Base-by-base conservation (phyloP, 2,329 filamentous ascomycete genomes). In the Trichoderma koningii region DNA sequence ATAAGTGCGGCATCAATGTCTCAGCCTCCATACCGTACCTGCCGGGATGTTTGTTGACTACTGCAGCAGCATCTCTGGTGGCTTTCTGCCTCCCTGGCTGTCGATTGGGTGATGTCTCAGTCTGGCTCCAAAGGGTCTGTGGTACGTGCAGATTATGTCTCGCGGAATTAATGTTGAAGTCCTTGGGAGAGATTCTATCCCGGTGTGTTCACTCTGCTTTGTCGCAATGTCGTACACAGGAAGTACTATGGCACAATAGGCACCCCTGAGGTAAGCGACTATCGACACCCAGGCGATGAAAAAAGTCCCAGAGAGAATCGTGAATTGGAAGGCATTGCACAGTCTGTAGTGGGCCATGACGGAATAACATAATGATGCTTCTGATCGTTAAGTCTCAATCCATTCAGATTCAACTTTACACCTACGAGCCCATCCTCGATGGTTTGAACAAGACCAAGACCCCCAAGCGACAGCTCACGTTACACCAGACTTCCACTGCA, bases 11-110 rank as follows among this genome's bases (percentile, higher is more conserved):
- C 26, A 45, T 30, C 59, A 63, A 55, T 63, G 59, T 55, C 41
- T 63, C 50, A 63, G 50, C 59, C 59, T 55, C 41, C 59, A 63
- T 63, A 38, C 50, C 50, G 12, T 14, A 10, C 12, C 34, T 19
- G 23, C 14, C 12, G 26, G n/a, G 26, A 30, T 28, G 47, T 38
- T 28, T 60, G 28, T n/a, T 50, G 56, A 41, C 19, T 38, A 45
- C 56, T 38, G 23, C 59, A 9, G 42, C 26, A 10, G 14, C 19
- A 41, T 55, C 28, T n/a, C 45, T 62, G 48, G 50, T n/a, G 45
- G 48, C 15, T 19, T 34, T 53, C 26, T n/a, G 23, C 14, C 12
- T 26, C 44, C 41, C 26, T 38, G 10, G 42, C 23, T 63, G 50
- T 42, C 41, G 19, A 63, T 63, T 47, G 47, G 57, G 19, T 30